Percentiles rank a stretch among this genome's conserved stretches.
Evolutionary conservation across 2,329 filamentous ascomycete genomes (phyloP).

Genomic region (Blastomyces parvus): DNA sequence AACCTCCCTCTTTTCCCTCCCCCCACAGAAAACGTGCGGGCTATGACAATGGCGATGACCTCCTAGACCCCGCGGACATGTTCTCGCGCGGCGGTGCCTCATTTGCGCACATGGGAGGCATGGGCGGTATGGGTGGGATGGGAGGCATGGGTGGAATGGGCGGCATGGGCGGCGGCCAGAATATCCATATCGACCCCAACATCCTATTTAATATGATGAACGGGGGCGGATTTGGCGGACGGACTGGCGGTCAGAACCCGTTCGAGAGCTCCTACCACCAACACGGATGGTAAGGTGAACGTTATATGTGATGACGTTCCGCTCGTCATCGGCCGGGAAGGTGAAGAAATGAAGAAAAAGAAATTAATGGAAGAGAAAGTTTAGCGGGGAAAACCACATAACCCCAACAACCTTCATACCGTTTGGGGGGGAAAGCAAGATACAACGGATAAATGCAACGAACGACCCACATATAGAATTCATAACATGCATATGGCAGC

Average conservation of each 20-base stretch:
- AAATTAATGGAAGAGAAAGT: neutral
- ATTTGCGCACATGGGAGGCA: slow-evolving; percentile 33
- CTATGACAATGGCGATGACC: slow-evolving; percentile 87
- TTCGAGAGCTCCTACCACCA: slow-evolving; percentile 19
- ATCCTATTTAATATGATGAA: slow-evolving; percentile 81
- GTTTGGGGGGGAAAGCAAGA: neutral
- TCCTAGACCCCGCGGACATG: slow-evolving; percentile 80
- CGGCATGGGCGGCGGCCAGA: slow-evolving; percentile 26
- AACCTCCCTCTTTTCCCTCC: slow-evolving; percentile 11
- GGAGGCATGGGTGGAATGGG: slow-evolving; percentile 42
- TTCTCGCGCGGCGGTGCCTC: slow-evolving; percentile 52
- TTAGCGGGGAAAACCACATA: neutral
- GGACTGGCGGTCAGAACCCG: slow-evolving; percentile 38
- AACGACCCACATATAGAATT: neutral
- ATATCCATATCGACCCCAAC: slow-evolving; percentile 58
- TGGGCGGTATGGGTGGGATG: slow-evolving; percentile 51
- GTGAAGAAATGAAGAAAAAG: neutral
- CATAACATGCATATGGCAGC: neutral
- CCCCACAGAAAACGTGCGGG: slow-evolving; percentile 64
- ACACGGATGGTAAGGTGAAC: neutral
- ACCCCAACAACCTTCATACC: neutral
- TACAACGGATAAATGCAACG: neutral
- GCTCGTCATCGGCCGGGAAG: neutral
- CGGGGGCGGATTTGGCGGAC: slow-evolving; percentile 37
- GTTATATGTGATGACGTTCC: too few species aligned